Conservation (phyloP, 2,329 filamentous ascomycete genomes). For the Fonsecaea monophora region DNA sequence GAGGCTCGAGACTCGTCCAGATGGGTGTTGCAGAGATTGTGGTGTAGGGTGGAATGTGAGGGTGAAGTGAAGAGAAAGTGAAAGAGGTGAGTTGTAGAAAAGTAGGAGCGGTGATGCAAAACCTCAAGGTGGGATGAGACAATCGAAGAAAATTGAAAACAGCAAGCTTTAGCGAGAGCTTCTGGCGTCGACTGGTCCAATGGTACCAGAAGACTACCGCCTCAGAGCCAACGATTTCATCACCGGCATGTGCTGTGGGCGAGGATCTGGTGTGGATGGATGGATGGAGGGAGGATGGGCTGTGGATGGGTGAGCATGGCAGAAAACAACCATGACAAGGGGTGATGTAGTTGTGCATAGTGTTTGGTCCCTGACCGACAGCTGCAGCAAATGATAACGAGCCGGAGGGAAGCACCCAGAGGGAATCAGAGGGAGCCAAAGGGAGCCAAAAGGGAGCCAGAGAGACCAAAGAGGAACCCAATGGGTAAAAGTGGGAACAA, state of each 20-base stretch:
- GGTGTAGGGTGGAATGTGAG: neutral
- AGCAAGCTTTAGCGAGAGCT: conserved; percentile 12
- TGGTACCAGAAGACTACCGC: neutral
- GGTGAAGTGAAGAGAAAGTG: conserved; percentile 1
- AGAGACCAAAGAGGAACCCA: too few relatives aligned
- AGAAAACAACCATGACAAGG: neutral
- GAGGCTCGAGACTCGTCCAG: neutral
- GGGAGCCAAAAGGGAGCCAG: too few relatives aligned
- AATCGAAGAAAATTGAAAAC: conserved; percentile 1
- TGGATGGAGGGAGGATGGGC: too few relatives aligned
- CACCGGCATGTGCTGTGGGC: conserved; percentile 13
- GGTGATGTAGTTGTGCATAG: conserved; percentile 11
- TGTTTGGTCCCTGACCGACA: neutral
- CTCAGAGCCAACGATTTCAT: conserved; percentile 3
- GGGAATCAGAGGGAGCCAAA: too few relatives aligned
- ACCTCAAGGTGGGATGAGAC: conserved; percentile 17
- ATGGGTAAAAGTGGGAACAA: neutral
- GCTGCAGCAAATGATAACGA: neutral
- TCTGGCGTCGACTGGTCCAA: neutral
- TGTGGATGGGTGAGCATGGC: neutral
- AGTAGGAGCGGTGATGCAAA: conserved; percentile 5
- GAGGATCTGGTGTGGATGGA: neutral
- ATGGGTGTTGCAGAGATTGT: neutral
- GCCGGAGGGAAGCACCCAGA: neutral
- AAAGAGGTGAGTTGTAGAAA: conserved; percentile 1